These are phyloP conservation scores for Poteriospumella lacustris DNA, from an alignment of 108 stramenopile genomes.

Conservation along the genomic window DNA sequence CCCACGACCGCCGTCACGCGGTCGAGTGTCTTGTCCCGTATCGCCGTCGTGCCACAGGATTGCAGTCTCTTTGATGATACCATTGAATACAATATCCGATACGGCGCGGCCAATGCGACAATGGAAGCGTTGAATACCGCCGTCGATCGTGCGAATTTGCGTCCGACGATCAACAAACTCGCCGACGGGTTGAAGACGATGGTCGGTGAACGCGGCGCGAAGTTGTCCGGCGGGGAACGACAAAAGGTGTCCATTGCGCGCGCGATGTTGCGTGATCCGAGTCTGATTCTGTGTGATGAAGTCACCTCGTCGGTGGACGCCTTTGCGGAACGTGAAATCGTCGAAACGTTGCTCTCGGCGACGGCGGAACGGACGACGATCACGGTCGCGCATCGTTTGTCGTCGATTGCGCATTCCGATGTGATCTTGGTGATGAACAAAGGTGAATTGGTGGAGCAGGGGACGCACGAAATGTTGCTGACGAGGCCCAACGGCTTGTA, in stretches of 20 bases:
- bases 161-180: not conserved
- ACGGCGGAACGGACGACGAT: not conserved
- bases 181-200: constrained; percentile 28
- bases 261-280: constrained; percentile 4
- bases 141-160: not conserved
- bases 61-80: constrained; percentile 25
- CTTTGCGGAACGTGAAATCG: not conserved
- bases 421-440: not conserved
- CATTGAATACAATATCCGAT: not conserved
- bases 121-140: constrained; percentile 24
- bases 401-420: not conserved
- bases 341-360: not conserved
- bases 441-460: constrained; percentile 1
- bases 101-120: constrained; percentile 1
- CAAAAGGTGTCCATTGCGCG: constrained; percentile 32
- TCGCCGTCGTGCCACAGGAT: constrained; percentile 23
- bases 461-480: not conserved
- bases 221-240: constrained; percentile 35
- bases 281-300: constrained; percentile 29
- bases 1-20: not conserved
- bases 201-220: constrained; percentile 37
- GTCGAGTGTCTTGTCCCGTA: not conserved
- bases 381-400: constrained; percentile 21
- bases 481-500: not conserved
- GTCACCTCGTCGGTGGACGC: constrained; percentile 30